phyloP scores from a whole-genome alignment of 2,329 filamentous ascomycete species.

The Fusarium nurragi region DNA sequence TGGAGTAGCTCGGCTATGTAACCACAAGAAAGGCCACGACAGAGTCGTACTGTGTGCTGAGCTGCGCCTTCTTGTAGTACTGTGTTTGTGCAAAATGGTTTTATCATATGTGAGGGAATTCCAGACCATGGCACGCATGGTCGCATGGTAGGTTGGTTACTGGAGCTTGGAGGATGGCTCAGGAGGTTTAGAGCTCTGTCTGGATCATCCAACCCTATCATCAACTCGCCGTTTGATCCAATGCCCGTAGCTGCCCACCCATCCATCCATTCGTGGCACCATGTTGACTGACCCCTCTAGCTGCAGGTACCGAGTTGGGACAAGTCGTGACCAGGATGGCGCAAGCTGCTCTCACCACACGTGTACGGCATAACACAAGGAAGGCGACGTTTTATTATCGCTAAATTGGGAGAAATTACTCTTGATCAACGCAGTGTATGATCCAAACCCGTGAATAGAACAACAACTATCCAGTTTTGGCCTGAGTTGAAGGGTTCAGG shows the following conservation, averaged over 20 bases:
- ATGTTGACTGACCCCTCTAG: conserved; percentile 26
- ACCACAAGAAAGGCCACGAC: conserved; percentile 19
- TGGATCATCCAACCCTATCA: conserved; percentile 5
- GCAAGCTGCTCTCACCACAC: conserved; percentile 24
- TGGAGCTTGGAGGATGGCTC: not conserved
- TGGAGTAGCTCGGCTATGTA: conserved; percentile 20
- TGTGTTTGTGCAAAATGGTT: conserved; percentile 1
- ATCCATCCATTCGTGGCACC: conserved; percentile 24
- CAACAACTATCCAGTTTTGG: conserved; percentile 16
- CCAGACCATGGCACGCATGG: not conserved
- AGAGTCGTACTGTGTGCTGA: conserved; percentile 10
- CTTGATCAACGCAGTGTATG: not conserved
- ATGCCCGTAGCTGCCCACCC: conserved; percentile 16
- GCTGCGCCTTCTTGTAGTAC: not conserved
- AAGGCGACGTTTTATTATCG: not conserved
- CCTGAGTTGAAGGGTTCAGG: conserved; percentile 33
- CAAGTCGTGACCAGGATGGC: conserved; percentile 23
- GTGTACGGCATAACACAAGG: not conserved
- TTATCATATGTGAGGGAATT: conserved; percentile 28
- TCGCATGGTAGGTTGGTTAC: not conserved
- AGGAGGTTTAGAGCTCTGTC: conserved; percentile 7
- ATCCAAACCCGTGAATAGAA: not conserved
- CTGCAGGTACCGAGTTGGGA: conserved; percentile 39
- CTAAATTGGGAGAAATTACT: not conserved
- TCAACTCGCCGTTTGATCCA: not conserved